Percentiles rank a stretch among this genome's conserved stretches.
phyloP scores from a whole-genome alignment of 148 eudicot genomes.

The Rhododendron henanense region DNA sequence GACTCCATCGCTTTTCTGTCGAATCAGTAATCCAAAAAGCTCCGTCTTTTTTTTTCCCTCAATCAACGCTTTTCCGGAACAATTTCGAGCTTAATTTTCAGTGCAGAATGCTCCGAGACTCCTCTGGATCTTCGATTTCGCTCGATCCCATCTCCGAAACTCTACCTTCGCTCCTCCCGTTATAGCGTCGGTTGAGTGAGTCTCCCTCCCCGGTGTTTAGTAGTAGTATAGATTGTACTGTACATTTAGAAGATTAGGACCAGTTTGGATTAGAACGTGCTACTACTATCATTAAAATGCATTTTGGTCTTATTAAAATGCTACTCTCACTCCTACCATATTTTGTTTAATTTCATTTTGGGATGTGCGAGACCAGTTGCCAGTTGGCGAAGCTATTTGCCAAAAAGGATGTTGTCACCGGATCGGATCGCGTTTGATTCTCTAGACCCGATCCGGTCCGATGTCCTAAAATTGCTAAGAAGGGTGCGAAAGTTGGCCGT shows the following conservation, averaged over 20 bases:
- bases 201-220: too few relatives aligned
- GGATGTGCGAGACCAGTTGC: neutral
- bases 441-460: neutral
- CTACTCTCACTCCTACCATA: neutral
- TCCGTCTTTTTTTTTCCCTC: neutral
- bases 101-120: neutral
- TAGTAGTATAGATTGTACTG: too few relatives aligned
- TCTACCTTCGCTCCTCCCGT: neutral
- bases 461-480: too few relatives aligned
- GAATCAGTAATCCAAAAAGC: constrained; percentile 4
- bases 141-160: neutral
- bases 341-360: neutral
- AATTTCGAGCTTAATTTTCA: neutral
- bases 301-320: too few relatives aligned
- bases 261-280: neutral
- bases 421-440: too few relatives aligned
- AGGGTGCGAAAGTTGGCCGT: too few relatives aligned
- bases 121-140: constrained; percentile 1
- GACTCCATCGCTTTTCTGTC: constrained; percentile 49
- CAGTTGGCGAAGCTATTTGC: neutral
- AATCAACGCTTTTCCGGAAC: neutral
- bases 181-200: neutral
- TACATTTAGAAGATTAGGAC: neutral
- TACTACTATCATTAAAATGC: neutral
- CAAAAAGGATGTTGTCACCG: neutral